phyloP scores from a whole-genome alignment of 1,284 basidiomycete genomes.

The Anthracocystis panici-leucophaei region DNA sequence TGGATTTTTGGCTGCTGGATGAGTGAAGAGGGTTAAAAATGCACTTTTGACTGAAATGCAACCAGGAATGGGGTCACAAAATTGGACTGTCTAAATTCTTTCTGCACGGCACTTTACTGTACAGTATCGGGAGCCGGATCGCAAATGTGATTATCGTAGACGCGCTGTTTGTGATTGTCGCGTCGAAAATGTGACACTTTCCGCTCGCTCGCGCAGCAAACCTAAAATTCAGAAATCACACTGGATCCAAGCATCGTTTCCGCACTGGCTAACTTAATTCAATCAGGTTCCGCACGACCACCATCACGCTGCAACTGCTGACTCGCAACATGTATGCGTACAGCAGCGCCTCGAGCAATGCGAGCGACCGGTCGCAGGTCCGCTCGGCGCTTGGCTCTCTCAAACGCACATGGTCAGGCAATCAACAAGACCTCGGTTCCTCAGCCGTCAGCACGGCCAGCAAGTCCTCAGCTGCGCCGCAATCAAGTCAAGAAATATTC shows the following conservation, averaged over 20 bases:
- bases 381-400: conserved; percentile 44
- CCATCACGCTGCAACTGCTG: not conserved
- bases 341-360: conserved; percentile 13
- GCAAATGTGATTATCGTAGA: not conserved
- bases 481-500: conserved; percentile 38
- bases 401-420: conserved; percentile 56
- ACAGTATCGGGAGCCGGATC: conserved; percentile 4
- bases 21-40: too few relatives aligned
- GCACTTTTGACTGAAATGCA: too few relatives aligned
- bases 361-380: conserved; percentile 28
- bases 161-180: conserved; percentile 14
- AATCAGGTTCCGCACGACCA: conserved; percentile 1
- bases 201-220: conserved; percentile 8
- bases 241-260: conserved; percentile 1
- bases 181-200: conserved; percentile 20
- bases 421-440: conserved; percentile 49
- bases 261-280: not conserved
- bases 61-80: too few relatives aligned
- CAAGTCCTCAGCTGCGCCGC: conserved; percentile 4
- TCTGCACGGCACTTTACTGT: too few relatives aligned
- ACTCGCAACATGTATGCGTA: conserved; percentile 19
- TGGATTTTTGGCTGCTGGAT: too few relatives aligned
- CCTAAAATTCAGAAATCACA: not conserved
- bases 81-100: too few relatives aligned
- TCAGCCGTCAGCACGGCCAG: conserved; percentile 8